Evolutionary conservation across 208 protist genomes (phyloP).

Genomic region (Crithidia brevicula): DNA sequence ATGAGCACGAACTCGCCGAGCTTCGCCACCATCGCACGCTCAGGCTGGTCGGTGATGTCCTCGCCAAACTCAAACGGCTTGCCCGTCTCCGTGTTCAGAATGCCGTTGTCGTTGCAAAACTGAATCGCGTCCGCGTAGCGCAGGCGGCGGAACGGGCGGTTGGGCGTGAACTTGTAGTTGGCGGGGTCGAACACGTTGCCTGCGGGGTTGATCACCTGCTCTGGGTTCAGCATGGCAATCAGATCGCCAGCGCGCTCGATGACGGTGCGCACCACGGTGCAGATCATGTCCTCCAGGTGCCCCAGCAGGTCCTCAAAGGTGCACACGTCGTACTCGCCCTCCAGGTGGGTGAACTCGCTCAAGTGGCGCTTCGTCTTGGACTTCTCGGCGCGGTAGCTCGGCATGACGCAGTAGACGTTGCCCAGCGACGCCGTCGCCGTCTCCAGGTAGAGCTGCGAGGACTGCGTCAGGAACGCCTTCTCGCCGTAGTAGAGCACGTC

Average conservation of each 20-base stretch:
- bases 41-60: constrained; percentile 98
- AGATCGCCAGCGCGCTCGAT: constrained; percentile 77
- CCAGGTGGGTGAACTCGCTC: constrained; percentile 99
- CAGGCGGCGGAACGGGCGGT: constrained; percentile 96
- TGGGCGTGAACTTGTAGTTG: constrained; percentile 92
- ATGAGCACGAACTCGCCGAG: constrained; percentile 98
- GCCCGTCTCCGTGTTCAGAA: constrained; percentile 93
- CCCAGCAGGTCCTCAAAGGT: constrained; percentile 96
- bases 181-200: constrained; percentile 60
- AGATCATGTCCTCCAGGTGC: constrained; percentile 96
- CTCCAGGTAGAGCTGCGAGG: constrained; percentile 99
- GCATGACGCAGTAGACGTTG: constrained; percentile 96
- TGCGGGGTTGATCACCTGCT: constrained; percentile 69
- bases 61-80: constrained; percentile 94
- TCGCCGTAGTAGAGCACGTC: constrained; percentile 98
- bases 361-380: constrained; percentile 98
- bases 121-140: constrained; percentile 97
- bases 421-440: constrained; percentile 95
- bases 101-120: constrained; percentile 95
- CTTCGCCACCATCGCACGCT: constrained; percentile 97
- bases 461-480: constrained; percentile 98
- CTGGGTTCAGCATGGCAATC: constrained; percentile 92
- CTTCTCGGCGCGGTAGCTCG: constrained; percentile 99
- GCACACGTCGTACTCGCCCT: constrained; percentile 97
- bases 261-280: constrained; percentile 82